Evolutionary conservation across 768 basidiomycete species (phyloP).

Genomic region (Mrakia blollopis): DNA sequence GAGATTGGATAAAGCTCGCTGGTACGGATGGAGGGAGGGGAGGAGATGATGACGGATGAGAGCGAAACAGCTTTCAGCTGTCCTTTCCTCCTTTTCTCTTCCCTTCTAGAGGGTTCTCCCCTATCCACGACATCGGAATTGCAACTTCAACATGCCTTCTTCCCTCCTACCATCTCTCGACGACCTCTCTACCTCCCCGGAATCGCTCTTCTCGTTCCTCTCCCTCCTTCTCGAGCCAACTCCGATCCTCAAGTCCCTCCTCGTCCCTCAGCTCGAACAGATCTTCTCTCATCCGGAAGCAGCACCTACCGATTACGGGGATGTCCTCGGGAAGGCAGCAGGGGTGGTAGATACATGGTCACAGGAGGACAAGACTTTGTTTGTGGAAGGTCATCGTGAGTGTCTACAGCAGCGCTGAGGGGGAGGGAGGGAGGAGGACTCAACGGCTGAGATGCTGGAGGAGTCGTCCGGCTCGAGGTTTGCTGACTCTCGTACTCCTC

Average conservation of each 20-base stretch:
- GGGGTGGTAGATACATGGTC: constrained; percentile 34
- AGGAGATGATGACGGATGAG: neutral
- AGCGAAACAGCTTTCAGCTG: neutral
- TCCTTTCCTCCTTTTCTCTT: neutral
- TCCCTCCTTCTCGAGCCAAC: constrained; percentile 63
- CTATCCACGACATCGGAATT: neutral
- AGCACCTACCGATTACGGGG: constrained; percentile 50
- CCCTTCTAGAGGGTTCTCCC: neutral
- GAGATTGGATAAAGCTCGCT: too few species aligned
- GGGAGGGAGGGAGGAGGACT: neutral
- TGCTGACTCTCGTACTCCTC: neutral
- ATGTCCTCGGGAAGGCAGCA: constrained; percentile 53
- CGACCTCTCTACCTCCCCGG: constrained; percentile 40
- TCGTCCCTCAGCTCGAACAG: constrained; percentile 49
- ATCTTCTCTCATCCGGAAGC: constrained; percentile 41
- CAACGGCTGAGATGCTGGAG: neutral
- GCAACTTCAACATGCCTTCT: constrained; percentile 19
- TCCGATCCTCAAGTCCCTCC: constrained; percentile 52
- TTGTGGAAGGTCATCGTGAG: constrained; percentile 70
- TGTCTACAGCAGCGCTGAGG: neutral
- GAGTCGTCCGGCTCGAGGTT: neutral
- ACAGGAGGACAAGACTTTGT: constrained; percentile 50
- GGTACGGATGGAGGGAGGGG: too few species aligned
- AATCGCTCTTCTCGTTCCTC: constrained; percentile 37
- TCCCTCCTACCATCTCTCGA: constrained; percentile 26